A percentile compares a stretch with the other conserved stretches of the same genome.
Evolutionary conservation across 2,329 filamentous ascomycete species (phyloP).

Genomic region (Colletotrichum scovillei): DNA sequence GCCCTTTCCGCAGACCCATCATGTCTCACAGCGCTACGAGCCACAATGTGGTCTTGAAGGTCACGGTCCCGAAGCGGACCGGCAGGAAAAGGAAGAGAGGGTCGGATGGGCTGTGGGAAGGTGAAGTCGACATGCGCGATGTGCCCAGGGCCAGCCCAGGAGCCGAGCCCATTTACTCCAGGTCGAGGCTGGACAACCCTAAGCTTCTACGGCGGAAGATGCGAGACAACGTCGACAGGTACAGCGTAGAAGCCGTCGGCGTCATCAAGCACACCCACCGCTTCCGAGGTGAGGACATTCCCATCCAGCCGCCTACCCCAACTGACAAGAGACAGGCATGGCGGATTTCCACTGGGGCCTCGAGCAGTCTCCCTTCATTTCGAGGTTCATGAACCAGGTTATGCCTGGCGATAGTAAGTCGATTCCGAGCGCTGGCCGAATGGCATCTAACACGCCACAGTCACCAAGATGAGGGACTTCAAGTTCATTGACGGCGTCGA

Average conservation of each 20-base stretch:
- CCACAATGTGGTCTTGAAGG: conserved; percentile 86
- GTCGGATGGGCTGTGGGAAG: conserved; percentile 73
- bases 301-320: background rate
- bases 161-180: conserved; percentile 50
- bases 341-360: conserved; percentile 90
- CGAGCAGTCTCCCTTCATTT: conserved; percentile 74
- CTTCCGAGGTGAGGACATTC: conserved; percentile 72
- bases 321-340: conserved; percentile 59
- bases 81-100: conserved; percentile 88
- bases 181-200: conserved; percentile 64
- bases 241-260: conserved; percentile 77
- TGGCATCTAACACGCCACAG: conserved; percentile 56
- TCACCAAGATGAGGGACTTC: conserved; percentile 64
- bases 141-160: conserved; percentile 7
- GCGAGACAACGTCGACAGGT: conserved; percentile 75
- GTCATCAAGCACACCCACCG: conserved; percentile 84
- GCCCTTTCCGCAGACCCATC: conserved; percentile 82
- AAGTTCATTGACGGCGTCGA: conserved; percentile 70
- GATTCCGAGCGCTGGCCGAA: conserved; percentile 29
- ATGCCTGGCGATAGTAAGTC: conserved; percentile 75
- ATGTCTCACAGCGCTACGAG: conserved; percentile 80
- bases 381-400: conserved; percentile 76
- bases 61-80: conserved; percentile 88
- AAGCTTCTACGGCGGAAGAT: conserved; percentile 70
- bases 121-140: conserved; percentile 50